Percentiles rank a stretch among this genome's conserved stretches.
Conservation (phyloP, 2,329 filamentous ascomycete species). For the Colletotrichum acutatum region DNA sequence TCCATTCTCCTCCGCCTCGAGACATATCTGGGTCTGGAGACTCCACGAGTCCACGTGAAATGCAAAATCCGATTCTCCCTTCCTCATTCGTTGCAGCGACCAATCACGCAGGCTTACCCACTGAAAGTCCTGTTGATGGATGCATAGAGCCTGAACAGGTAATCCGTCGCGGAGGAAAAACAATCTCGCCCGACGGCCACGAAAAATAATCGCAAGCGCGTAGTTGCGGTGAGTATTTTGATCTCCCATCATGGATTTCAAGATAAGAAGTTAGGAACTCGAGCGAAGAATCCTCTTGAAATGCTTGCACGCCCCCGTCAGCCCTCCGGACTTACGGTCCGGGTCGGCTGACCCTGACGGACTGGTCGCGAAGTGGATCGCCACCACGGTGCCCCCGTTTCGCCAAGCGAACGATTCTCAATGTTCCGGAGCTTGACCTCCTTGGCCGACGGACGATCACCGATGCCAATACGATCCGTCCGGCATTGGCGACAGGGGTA, state of each 20-base stretch:
- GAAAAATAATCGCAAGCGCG: background rate
- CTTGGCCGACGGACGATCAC: background rate
- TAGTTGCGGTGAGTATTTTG: background rate
- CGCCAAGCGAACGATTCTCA: background rate
- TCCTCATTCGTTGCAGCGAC: background rate
- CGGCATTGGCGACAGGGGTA: background rate
- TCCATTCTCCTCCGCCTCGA: background rate
- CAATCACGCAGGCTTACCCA: background rate
- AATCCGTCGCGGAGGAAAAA: conserved; percentile 1
- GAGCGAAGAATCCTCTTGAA: background rate
- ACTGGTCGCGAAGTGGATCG: background rate
- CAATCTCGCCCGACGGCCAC: background rate
- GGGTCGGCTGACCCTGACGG: background rate
- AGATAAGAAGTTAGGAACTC: too few relatives aligned
- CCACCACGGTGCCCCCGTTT: background rate
- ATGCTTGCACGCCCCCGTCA: background rate
- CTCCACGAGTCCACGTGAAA: conserved; percentile 6
- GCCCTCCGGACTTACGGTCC: background rate
- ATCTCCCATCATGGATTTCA: too few relatives aligned
- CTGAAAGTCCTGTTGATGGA: background rate
- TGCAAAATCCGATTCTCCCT: background rate
- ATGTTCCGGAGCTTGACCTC: conserved; percentile 5
- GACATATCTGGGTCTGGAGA: background rate
- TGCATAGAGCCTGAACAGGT: background rate
- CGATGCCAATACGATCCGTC: background rate